Base-by-base conservation (phyloP, 164 flowering plant genomes). In the Piper betle region DNA sequence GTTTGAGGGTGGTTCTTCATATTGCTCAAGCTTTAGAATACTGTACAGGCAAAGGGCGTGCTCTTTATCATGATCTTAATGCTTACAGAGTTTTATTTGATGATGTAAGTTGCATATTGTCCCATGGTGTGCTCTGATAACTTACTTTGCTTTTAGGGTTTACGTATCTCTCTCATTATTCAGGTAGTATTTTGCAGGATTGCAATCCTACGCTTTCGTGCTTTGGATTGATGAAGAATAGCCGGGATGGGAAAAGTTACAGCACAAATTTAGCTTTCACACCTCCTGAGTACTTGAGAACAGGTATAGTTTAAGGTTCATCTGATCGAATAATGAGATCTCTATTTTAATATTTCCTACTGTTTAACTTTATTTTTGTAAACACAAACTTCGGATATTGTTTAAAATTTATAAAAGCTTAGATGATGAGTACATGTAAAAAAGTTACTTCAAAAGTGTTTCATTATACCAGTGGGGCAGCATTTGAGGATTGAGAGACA, bases 141-240 rank as follows among this genome's bases (percentile, higher is more conserved):
- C 7, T 57, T 54, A 60, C 9, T 37, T 25, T n/a, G 4, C 42
- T 13, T 11, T 17, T 50, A 43, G 58, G 50, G 48, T 40, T 37
- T 57, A 37, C 38, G 56, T 64, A 48, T 46, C 64, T 46, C 53
- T 64, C 71, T 65, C 57, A 66, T 64, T 58, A 10, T 25, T 52
- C 55, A 33, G 39, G 64, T 70, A 55, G 56, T 39, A 58, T 57
- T 60, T 67, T 60, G 59, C 81, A 89, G 94, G 94, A 85, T 58
- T 85, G 79, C 20, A 80, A 89, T 61, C 94, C 96, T 38, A 78
- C 89, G 71, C 82, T 89, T 57, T 89, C 96, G 41, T 82, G 86
- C 76, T 89, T 89, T 79, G 97, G 97, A 43, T 69, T 89, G 72
- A 89, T 89, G 97, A 89, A 89, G 74, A 89, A 89, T 64, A 89